Conservation (phyloP, 1,139 yeast species). For the Wickerhamomyces sp. region DNA sequence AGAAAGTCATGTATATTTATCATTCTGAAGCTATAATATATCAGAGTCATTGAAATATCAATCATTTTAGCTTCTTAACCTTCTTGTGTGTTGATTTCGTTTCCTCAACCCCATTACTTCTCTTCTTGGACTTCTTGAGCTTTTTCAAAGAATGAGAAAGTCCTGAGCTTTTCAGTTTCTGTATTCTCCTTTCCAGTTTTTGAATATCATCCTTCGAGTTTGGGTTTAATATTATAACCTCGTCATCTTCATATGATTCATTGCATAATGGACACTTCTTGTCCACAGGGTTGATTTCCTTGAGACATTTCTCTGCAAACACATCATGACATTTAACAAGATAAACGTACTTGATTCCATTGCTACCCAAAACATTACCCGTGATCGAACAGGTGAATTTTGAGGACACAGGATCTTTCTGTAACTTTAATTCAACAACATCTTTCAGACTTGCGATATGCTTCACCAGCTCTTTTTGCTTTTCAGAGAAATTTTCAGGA, state of each 20-base stretch:
- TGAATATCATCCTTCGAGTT: conserved; percentile 24
- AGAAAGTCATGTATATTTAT: no score
- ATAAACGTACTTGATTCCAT: conserved; percentile 38
- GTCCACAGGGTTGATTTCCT: conserved; percentile 19
- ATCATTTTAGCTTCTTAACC: background rate
- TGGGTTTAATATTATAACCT: conserved; percentile 37
- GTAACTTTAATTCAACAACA: conserved; percentile 40
- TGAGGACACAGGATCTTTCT: conserved; percentile 21
- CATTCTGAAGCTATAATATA: no score
- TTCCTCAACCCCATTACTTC: background rate
- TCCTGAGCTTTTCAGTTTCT: conserved; percentile 28
- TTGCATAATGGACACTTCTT: conserved; percentile 40
- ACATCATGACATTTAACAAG: conserved; percentile 53
- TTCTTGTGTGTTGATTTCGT: background rate
- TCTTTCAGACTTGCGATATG: conserved; percentile 49
- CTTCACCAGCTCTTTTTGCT: conserved; percentile 27
- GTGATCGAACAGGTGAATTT: conserved; percentile 52
- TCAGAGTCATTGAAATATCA: no score
- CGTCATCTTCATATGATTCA: conserved; percentile 24
- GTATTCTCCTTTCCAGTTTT: conserved; percentile 32
- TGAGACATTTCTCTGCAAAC: conserved; percentile 36
- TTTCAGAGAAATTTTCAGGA: conserved; percentile 26
- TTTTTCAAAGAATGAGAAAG: conserved; percentile 47
- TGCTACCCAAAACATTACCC: conserved; percentile 31
- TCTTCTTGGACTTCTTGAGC: conserved; percentile 13